Percentiles rank a stretch among this genome's conserved stretches.
Conservation (phyloP, 768 basidiomycete species). For the Phaeolepiota aurea region DNA sequence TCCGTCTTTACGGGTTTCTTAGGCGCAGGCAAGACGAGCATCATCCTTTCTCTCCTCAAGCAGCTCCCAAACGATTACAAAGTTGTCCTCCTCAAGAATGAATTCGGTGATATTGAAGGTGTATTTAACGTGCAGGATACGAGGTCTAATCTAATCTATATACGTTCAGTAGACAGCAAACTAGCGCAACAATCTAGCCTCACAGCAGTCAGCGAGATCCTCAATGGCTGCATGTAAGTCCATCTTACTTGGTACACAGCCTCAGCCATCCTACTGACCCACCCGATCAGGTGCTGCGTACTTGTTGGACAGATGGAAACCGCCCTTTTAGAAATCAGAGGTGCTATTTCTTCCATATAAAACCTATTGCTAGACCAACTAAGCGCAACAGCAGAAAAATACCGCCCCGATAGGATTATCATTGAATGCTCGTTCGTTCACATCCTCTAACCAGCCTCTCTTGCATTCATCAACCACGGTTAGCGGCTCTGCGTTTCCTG, state of each 20-base stretch:
- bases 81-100: constrained; percentile 90
- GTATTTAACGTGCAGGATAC: constrained; percentile 3
- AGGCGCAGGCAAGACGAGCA: constrained; percentile 72
- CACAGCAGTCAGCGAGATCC: constrained; percentile 84
- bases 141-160: neutral
- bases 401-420: constrained; percentile 82
- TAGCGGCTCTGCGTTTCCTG: constrained; percentile 95
- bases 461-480: constrained; percentile 1
- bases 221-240: constrained; percentile 91
- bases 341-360: constrained; percentile 26
- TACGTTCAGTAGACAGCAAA: constrained; percentile 77
- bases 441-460: neutral
- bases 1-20: constrained; percentile 96
- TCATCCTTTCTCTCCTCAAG: constrained; percentile 78
- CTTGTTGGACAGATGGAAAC: constrained; percentile 93
- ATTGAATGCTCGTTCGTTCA: constrained; percentile 84
- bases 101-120: constrained; percentile 94
- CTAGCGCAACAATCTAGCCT: constrained; percentile 80
- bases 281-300: constrained; percentile 68
- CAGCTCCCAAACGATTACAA: constrained; percentile 81
- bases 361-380: no score
- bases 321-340: constrained; percentile 82
- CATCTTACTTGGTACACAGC: neutral
- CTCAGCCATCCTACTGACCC: neutral
- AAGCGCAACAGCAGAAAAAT: constrained; percentile 48